Conservation (phyloP, 2,329 filamentous ascomycete genomes). For the Chaetomiaceae sp. region DNA sequence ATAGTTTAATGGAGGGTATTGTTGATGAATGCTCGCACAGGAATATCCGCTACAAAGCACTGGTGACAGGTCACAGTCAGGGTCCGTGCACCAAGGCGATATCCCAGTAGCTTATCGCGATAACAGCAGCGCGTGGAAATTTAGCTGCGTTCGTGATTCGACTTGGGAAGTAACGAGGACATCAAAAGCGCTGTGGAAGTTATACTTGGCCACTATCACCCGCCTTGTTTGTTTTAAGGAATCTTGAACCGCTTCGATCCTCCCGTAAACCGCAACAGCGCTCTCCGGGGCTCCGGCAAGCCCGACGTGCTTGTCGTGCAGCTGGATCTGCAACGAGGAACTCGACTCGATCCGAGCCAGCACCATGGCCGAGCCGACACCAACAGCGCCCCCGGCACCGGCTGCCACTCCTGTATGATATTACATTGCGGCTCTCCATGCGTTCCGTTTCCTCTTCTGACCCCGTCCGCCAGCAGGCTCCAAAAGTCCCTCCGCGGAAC, state of each 20-base stretch:
- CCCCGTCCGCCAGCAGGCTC: conserved; percentile 10
- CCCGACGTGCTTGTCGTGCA: conserved; percentile 18
- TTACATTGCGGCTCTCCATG: background rate
- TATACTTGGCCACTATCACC: background rate
- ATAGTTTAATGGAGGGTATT: too few relatives aligned
- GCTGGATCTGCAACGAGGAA: conserved; percentile 10
- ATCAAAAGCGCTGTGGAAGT: background rate
- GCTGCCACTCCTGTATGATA: conserved; percentile 16
- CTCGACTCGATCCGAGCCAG: conserved; percentile 4
- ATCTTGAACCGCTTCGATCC: conserved; percentile 10
- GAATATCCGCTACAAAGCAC: too few relatives aligned
- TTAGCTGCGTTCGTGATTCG: conserved; percentile 3
- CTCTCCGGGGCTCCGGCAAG: conserved; percentile 7
- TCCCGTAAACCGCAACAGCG: conserved; percentile 5
- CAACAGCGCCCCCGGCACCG: conserved; percentile 10
- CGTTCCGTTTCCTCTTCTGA: background rate
- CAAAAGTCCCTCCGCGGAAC: conserved; percentile 43
- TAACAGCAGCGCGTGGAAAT: conserved; percentile 8
- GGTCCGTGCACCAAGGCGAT: conserved; percentile 13
- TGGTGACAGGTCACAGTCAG: too few relatives aligned
- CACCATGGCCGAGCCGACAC: conserved; percentile 22
- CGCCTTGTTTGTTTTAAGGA: background rate
- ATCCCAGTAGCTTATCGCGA: conserved; percentile 9
- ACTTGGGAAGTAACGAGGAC: background rate
- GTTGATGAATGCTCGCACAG: too few relatives aligned